A percentile compares a stretch with the other conserved stretches of the same genome.
phyloP scores from a whole-genome alignment of 1,139 yeast species.

The Hemisphaericaspora subhashii region DNA sequence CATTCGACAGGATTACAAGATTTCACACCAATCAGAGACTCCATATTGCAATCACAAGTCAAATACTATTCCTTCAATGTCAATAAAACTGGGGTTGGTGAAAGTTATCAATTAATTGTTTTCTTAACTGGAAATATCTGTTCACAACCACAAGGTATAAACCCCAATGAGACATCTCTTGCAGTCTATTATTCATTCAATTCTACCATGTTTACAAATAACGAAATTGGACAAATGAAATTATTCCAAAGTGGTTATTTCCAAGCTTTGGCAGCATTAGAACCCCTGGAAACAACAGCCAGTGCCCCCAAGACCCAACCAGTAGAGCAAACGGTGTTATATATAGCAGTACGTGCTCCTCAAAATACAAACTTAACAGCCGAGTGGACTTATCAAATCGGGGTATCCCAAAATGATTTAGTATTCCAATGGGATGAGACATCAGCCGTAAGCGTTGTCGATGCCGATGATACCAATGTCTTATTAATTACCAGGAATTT shows the following conservation, averaged over 20 bases:
- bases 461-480: slow-evolving; percentile 72
- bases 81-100: slow-evolving; percentile 49
- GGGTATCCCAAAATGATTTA: slow-evolving; percentile 64
- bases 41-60: slow-evolving; percentile 38
- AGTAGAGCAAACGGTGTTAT: slow-evolving; percentile 26
- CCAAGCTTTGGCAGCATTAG: slow-evolving; percentile 49
- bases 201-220: slow-evolving; percentile 35
- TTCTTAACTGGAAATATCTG: slow-evolving; percentile 65
- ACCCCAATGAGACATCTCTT: slow-evolving; percentile 35
- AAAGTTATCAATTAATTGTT: slow-evolving; percentile 52
- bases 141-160: slow-evolving; percentile 39
- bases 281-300: neutral
- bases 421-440: slow-evolving; percentile 70
- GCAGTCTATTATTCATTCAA: slow-evolving; percentile 54
- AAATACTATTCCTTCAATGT: slow-evolving; percentile 48
- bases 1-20: slow-evolving; percentile 37
- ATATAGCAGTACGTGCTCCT: slow-evolving; percentile 51
- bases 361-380: slow-evolving; percentile 38
- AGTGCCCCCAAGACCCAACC: slow-evolving; percentile 17
- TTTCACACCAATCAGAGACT: slow-evolving; percentile 43
- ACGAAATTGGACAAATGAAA: slow-evolving; percentile 31
- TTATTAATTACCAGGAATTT: slow-evolving; percentile 67
- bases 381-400: slow-evolving; percentile 63
- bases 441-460: slow-evolving; percentile 62
- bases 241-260: slow-evolving; percentile 50